These are phyloP conservation scores for Berberis thunbergii DNA, from an alignment of 164 flowering plant species.

Conservation along the genomic window DNA sequence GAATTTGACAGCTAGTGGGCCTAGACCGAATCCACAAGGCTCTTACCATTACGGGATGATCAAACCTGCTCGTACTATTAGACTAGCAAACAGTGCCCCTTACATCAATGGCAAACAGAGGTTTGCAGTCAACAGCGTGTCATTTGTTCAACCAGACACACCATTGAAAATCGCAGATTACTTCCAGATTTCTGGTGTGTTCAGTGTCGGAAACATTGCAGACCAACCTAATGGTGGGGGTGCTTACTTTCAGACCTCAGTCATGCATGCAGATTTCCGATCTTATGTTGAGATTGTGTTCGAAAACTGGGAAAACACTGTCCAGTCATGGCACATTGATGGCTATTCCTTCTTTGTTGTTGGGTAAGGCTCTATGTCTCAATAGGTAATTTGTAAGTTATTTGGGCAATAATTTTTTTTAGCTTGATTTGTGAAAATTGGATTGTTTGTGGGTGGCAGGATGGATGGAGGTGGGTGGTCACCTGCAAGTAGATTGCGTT, in stretches of 20 bases:
- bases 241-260: slow-evolving; percentile 67
- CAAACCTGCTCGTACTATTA: slow-evolving; percentile 55
- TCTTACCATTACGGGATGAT: slow-evolving; percentile 86
- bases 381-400: background rate
- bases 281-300: slow-evolving; percentile 59
- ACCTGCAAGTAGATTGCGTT: no score
- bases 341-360: slow-evolving; percentile 73
- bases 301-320: slow-evolving; percentile 53
- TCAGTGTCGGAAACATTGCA: slow-evolving; percentile 54
- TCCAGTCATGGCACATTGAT: slow-evolving; percentile 84
- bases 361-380: slow-evolving; percentile 38
- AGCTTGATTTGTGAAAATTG: no score
- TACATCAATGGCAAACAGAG: slow-evolving; percentile 72
- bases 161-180: slow-evolving; percentile 81
- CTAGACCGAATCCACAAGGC: slow-evolving; percentile 96
- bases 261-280: slow-evolving; percentile 77
- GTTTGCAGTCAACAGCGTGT: slow-evolving; percentile 77
- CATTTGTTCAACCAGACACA: slow-evolving; percentile 69
- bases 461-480: no score
- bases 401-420: no score
- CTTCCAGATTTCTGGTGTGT: slow-evolving; percentile 65
- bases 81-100: slow-evolving; percentile 60
- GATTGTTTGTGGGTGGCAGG: no score
- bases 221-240: slow-evolving; percentile 54
- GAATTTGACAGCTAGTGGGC: slow-evolving; percentile 84